phyloP scores from a whole-genome alignment of 805 yeast genomes.

The Tetrapisispora nanseiensis region DNA sequence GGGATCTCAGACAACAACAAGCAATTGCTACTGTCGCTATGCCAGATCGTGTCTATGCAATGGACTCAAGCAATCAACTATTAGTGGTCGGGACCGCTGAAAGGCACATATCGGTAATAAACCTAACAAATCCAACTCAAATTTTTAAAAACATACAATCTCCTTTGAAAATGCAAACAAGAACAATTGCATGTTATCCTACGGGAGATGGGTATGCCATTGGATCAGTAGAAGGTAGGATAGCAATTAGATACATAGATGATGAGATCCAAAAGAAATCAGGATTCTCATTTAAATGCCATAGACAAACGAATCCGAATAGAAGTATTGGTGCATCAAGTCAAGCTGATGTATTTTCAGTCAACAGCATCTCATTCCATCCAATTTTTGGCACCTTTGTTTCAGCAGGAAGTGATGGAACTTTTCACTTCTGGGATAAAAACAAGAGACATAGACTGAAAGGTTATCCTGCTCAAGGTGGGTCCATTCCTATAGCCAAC shows the following conservation, averaged over 20 bases:
- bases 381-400: constrained; percentile 85
- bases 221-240: constrained; percentile 91
- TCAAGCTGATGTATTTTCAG: constrained; percentile 65
- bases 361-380: constrained; percentile 76
- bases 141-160: constrained; percentile 65
- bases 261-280: constrained; percentile 59
- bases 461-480: constrained; percentile 59
- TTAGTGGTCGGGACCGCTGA: constrained; percentile 94
- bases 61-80: constrained; percentile 75
- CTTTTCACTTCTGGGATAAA: constrained; percentile 95
- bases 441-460: constrained; percentile 81
- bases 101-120: constrained; percentile 65
- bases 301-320: constrained; percentile 48
- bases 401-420: constrained; percentile 93
- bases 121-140: constrained; percentile 70
- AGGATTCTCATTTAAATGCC: constrained; percentile 92
- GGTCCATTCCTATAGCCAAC: constrained; percentile 62
- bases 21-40: constrained; percentile 76
- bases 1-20: constrained; percentile 84
- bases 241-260: constrained; percentile 87
- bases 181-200: constrained; percentile 73
- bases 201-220: constrained; percentile 87
- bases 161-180: constrained; percentile 84
- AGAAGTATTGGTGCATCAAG: constrained; percentile 39
- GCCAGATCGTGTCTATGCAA: constrained; percentile 84